Conservation (phyloP, 2,329 filamentous ascomycete species). For the Scytalidium lignicola region DNA sequence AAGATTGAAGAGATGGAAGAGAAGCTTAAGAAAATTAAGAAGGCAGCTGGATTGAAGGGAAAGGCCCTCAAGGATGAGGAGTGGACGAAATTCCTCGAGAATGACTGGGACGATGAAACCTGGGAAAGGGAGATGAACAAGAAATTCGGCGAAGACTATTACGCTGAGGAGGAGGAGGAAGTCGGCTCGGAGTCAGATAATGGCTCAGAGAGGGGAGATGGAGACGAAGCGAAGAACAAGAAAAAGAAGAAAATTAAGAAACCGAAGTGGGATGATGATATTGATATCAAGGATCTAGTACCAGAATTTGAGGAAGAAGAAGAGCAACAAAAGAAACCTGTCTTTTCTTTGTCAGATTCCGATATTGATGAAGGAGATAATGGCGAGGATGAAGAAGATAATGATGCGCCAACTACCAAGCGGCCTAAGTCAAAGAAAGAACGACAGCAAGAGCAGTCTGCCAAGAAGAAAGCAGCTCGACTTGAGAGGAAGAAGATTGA, state of each 20-base stretch:
- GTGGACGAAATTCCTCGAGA: slow-evolving; percentile 79
- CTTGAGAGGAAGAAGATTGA: slow-evolving; percentile 81
- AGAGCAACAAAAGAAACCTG: slow-evolving; percentile 35
- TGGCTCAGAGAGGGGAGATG: slow-evolving; percentile 46
- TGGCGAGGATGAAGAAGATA: slow-evolving; percentile 29
- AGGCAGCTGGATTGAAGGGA: slow-evolving; percentile 75
- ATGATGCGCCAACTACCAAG: slow-evolving; percentile 34
- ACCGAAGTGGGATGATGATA: slow-evolving; percentile 92
- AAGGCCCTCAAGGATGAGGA: slow-evolving; percentile 67
- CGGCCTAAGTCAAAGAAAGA: slow-evolving; percentile 58
- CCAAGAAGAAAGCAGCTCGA: slow-evolving; percentile 66
- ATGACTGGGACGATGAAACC: slow-evolving; percentile 79
- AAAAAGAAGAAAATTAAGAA: slow-evolving; percentile 68
- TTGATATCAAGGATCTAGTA: slow-evolving; percentile 89
- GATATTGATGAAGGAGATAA: slow-evolving; percentile 42
- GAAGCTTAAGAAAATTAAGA: slow-evolving; percentile 82
- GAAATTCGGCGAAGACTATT: slow-evolving; percentile 87
- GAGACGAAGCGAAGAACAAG: slow-evolving; percentile 35
- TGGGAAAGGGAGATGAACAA: slow-evolving; percentile 91
- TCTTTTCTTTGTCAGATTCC: slow-evolving; percentile 51
- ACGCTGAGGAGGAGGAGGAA: slow-evolving; percentile 55
- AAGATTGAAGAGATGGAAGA: slow-evolving; percentile 87
- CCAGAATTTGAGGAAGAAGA: slow-evolving; percentile 75
- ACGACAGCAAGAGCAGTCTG: slow-evolving; percentile 52
- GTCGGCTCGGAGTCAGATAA: slow-evolving; percentile 51